These are phyloP conservation scores for Solanum chilense DNA, from an alignment of 257 asterid genomes.

Conservation along the genomic window DNA sequence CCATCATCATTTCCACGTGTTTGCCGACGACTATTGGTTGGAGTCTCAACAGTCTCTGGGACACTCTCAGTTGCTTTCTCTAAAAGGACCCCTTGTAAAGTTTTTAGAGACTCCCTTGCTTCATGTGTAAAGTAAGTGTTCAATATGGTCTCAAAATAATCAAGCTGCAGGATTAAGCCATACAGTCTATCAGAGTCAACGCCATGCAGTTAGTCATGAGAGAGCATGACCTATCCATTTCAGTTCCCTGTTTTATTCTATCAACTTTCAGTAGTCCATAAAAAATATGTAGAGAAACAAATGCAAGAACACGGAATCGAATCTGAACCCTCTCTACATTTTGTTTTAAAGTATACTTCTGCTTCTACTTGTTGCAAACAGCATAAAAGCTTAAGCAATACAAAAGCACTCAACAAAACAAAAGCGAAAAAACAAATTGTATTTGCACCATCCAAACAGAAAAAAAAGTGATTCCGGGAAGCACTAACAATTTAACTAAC, in stretches of 20 bases:
- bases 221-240: not conserved
- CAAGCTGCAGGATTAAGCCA: slow-evolving; percentile 61
- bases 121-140: slow-evolving; percentile 89
- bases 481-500: slow-evolving; percentile 21
- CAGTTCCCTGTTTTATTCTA: not conserved
- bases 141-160: slow-evolving; percentile 90
- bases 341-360: not conserved
- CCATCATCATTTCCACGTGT: slow-evolving; percentile 91
- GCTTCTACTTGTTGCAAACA: not conserved
- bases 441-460: not conserved
- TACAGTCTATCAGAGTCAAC: not conserved
- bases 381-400: not conserved
- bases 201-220: not conserved
- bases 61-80: slow-evolving; percentile 82
- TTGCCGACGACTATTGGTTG: slow-evolving; percentile 83
- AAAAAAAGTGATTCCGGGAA: not conserved
- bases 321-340: not conserved
- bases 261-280: not conserved
- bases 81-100: slow-evolving; percentile 80
- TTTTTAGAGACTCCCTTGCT: slow-evolving; percentile 88
- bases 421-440: not conserved
- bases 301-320: not conserved
- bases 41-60: slow-evolving; percentile 64
- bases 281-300: not conserved
- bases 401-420: not conserved